Evolutionary conservation across 2,329 filamentous ascomycete species (phyloP).

Genomic region (Aureobasidium lini): DNA sequence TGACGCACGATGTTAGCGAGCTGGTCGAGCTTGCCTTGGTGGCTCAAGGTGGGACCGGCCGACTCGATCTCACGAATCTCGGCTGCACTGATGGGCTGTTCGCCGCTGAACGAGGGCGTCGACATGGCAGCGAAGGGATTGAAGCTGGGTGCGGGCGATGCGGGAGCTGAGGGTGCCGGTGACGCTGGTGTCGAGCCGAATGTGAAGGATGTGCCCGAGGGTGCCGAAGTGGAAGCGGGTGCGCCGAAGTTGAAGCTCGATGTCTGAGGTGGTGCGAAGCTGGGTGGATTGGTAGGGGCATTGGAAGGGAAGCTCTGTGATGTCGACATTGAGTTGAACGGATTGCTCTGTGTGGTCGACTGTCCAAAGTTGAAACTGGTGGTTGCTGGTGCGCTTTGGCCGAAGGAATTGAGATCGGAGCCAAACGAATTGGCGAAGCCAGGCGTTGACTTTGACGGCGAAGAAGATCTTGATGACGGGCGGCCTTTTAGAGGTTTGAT

Average conservation of each 20-base stretch:
- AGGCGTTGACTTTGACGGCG: constrained; percentile 1
- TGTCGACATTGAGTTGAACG: not conserved
- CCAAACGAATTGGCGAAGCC: not conserved
- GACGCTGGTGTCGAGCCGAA: constrained; percentile 4
- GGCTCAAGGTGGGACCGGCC: constrained; percentile 9
- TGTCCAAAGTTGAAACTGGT: constrained; percentile 12
- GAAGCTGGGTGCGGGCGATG: not conserved
- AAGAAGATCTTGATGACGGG: not conserved
- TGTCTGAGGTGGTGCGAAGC: constrained; percentile 4
- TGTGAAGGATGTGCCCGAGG: constrained; percentile 8
- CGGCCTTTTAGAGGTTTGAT: constrained; percentile 13
- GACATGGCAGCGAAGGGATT: constrained; percentile 1
- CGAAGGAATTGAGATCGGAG: constrained; percentile 3
- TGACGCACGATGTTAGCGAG: constrained; percentile 15
- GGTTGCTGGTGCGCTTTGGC: constrained; percentile 3
- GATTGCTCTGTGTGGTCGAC: not conserved
- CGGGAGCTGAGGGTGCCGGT: not conserved
- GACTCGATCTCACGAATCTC: constrained; percentile 15
- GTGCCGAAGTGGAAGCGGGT: not conserved
- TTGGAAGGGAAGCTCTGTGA: constrained; percentile 11
- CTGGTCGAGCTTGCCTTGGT: constrained; percentile 9
- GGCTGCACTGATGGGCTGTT: constrained; percentile 9
- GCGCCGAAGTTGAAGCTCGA: constrained; percentile 6
- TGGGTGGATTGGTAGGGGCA: not conserved
- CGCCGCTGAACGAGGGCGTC: not conserved